Conservation (phyloP, 345 rosid genomes). For the Bruguiera parviflora region DNA sequence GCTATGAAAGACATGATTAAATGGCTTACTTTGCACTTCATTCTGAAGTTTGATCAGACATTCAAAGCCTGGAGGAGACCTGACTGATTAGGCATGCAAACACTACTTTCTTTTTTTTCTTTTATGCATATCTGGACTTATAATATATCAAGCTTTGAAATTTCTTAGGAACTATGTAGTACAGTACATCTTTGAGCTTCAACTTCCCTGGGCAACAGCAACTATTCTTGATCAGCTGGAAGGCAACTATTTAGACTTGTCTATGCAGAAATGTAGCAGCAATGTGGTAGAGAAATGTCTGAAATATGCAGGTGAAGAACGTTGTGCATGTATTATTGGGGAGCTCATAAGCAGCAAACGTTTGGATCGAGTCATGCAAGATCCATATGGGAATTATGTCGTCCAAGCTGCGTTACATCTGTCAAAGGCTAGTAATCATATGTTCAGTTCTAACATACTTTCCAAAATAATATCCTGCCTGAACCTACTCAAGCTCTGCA, state of each 20-base stretch:
- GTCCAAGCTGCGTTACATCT: conserved; percentile 71
- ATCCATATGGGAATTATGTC: conserved; percentile 81
- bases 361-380: conserved; percentile 73
- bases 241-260: conserved; percentile 68
- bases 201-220: conserved; percentile 48
- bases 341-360: conserved; percentile 57
- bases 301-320: conserved; percentile 51
- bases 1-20: background rate
- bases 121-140: background rate
- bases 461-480: background rate
- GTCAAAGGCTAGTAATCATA: conserved; percentile 43
- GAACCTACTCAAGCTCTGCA: background rate
- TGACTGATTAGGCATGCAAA: no score
- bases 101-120: background rate
- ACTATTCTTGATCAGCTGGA: conserved; percentile 57
- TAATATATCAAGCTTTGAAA: background rate
- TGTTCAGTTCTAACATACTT: background rate
- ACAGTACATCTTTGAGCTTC: conserved; percentile 64
- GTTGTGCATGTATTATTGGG: conserved; percentile 35
- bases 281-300: conserved; percentile 87
- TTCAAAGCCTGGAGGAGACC: no score
- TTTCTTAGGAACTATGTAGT: conserved; percentile 73
- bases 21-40: background rate
- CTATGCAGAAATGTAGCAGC: conserved; percentile 88
- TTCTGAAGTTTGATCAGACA: background rate